Conservation (phyloP, 306 rosid genomes). For the Medicago arabica region DNA sequence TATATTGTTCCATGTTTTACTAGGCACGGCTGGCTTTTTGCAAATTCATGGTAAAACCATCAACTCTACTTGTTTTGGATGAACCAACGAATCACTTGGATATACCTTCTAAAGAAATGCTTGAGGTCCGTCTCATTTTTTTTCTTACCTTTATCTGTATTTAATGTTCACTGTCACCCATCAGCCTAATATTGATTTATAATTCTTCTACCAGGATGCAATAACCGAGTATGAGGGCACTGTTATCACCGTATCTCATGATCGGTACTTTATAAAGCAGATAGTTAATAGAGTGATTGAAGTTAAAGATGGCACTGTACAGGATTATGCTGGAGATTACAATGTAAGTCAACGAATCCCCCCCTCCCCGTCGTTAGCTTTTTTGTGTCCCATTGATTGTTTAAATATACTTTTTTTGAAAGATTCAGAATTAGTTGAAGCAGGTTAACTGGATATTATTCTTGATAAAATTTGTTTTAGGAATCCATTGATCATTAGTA, state of each 20-base stretch:
- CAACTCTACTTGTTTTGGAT: constrained; percentile 84
- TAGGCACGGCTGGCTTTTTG: constrained; percentile 97
- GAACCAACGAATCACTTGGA: constrained; percentile 99
- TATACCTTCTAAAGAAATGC: constrained; percentile 99
- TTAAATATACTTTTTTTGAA: not conserved
- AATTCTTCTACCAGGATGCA: constrained; percentile 74
- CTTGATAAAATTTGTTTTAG: constrained; percentile 20
- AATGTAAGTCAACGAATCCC: constrained; percentile 61
- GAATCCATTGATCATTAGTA: constrained; percentile 1
- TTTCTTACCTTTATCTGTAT: constrained; percentile 29
- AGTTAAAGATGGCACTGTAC: constrained; percentile 71
- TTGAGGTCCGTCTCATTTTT: constrained; percentile 65
- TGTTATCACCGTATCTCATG: constrained; percentile 93
- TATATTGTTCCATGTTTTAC: constrained; percentile 43
- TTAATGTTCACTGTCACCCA: constrained; percentile 23
- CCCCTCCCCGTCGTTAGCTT: not conserved
- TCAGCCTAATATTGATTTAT: constrained; percentile 32
- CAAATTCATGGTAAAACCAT: constrained; percentile 97
- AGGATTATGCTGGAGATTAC: constrained; percentile 92
- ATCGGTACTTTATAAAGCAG: constrained; percentile 91
- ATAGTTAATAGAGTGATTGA: constrained; percentile 95
- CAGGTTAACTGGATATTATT: constrained; percentile 13
- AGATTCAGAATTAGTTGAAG: constrained; percentile 27
- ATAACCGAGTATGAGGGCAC: constrained; percentile 84
- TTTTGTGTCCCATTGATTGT: constrained; percentile 15